Evolutionary conservation across 2,329 filamentous ascomycete genomes (phyloP), one percentile per base, ranked within the genome.

Genomic region (Sphaerulina vaccinii): DNA sequence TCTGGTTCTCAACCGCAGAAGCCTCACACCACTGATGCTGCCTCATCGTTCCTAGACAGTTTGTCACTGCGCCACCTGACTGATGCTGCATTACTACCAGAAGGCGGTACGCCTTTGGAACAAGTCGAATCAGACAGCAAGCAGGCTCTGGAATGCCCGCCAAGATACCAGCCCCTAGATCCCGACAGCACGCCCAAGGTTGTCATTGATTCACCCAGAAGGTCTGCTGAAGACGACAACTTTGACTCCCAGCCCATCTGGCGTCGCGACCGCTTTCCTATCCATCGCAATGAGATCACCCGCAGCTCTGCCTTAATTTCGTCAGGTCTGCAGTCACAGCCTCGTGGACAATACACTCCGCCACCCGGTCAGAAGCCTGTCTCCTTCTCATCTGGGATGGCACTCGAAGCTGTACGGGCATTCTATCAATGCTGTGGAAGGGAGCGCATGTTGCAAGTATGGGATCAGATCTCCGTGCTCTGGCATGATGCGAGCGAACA

Each of bases 381-480:
- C 15, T 22, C 68, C 29, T 70, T 73, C 1, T 68, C 74, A 0
- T 73, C 69, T 0, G 70, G 86, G 6, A 49, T 87, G 60, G 79
- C 79, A 36, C 75, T 81, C 35, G 83, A 81, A 74, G 74, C 77
- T 0, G 65, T 90, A 32, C 73, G 76, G 38, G 86, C 88, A 2
- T 88, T 87, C 66, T 75, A 77, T 54, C 80, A 76, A 56, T 85
- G 82, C 62, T 75, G 75, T n/a, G 72, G 77, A 1, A 66, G 68
- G 18, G 73, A 79, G 9, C 71, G 74, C 24, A 75, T 85, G 40
- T 54, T 83, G 53, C 71, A 77, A 36, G 77, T 81, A 3, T 90
- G 75, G 75, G 65, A 73, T 24, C 69, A 76, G 55, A 68, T 77
- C 1, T 59, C 65, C 40, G 52, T 39, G 8, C 40, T 65, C 22